These are phyloP conservation scores for Mucor racemosus DNA, from an alignment of 371 early-diverging fungal species.

Conservation along the genomic window DNA sequence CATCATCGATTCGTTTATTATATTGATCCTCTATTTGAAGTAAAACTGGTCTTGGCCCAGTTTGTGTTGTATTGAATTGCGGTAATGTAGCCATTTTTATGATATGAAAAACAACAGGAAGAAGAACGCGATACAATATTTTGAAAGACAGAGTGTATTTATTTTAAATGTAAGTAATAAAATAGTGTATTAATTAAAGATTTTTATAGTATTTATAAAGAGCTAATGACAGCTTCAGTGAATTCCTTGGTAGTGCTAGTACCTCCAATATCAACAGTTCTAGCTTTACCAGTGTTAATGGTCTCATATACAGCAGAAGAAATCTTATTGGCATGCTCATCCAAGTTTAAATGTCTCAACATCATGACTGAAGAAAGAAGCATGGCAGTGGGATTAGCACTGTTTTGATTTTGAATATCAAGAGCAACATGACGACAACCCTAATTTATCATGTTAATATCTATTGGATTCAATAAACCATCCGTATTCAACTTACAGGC, in stretches of 20 bases:
- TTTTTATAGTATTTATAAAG: too few relatives aligned
- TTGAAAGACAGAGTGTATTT: background rate
- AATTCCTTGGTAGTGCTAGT: slow-evolving; percentile 85
- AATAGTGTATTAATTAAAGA: background rate
- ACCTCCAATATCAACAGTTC: slow-evolving; percentile 55
- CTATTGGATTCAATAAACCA: background rate
- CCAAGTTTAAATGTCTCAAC: slow-evolving; percentile 90
- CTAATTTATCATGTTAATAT: slow-evolving; percentile 12
- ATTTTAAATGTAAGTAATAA: background rate
- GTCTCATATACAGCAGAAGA: slow-evolving; percentile 67
- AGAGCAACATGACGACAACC: slow-evolving; percentile 95
- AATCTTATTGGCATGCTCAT: slow-evolving; percentile 84
- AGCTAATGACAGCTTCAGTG: slow-evolving; percentile 74
- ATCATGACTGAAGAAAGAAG: slow-evolving; percentile 89
- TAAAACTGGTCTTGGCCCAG: slow-evolving; percentile 29
- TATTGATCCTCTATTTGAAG: slow-evolving; percentile 63
- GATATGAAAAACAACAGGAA: background rate
- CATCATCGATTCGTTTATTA: slow-evolving; percentile 67
- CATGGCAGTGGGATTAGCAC: slow-evolving; percentile 94
- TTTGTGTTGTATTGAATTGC: slow-evolving; percentile 6
- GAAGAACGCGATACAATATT: background rate
- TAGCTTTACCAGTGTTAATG: slow-evolving; percentile 33
- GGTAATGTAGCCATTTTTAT: slow-evolving; percentile 18
- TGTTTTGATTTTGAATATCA: slow-evolving; percentile 91
- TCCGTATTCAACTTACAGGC: slow-evolving; percentile 55